Base-by-base conservation (phyloP, 768 basidiomycete species). In the Leccinum barrowsii region DNA sequence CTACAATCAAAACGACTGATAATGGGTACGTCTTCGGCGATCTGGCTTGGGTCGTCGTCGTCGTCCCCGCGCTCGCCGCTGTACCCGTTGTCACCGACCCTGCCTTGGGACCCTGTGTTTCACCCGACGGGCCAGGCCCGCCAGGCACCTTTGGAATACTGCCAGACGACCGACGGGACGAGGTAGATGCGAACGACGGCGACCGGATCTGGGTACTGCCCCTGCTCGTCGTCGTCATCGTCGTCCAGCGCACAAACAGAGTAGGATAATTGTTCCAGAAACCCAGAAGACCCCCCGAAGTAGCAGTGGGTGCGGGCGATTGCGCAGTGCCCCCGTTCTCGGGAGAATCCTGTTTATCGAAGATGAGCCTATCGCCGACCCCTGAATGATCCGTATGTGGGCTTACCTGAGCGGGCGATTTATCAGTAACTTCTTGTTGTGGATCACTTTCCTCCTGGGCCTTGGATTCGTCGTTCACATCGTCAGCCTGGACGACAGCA, bases 1-100 rank as follows among this genome's bases (percentile, higher is more conserved):
- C 93, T 40, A 89, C 83, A 59, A 93, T 76, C 64, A 97, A 67
- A 58, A 96, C 73, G 44, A 85, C 86, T 48, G 78, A 76, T 53
- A 81, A 69, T 44, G 76, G 76, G 65, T 78, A 85, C 56, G 30
- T 60, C 24, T 58, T 65, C 2, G 60, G 21, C 37, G 55, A 28
- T 52, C 57, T 15, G 26, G 59, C n/a, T 8, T 50, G 28, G 6
- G 60, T 30, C 11, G 65, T 52, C 8, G 61, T 52, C 17, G 22
- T 15, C 13, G 47, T 48, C 4, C 7, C 24, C 47, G 22, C 7
- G 15, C 12, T 13, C 47, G 47, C 7, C 24, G 47, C 5, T 19
- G 42, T 2, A 0, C 42, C 22, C 15, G 62, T 22, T 24, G 21
- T 15, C 7, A 57, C 57, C 2, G 50, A 17, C 35, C 50, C 21